Base-by-base conservation (phyloP, 2,329 filamentous ascomycete genomes). In the Neonectria ditissima region DNA sequence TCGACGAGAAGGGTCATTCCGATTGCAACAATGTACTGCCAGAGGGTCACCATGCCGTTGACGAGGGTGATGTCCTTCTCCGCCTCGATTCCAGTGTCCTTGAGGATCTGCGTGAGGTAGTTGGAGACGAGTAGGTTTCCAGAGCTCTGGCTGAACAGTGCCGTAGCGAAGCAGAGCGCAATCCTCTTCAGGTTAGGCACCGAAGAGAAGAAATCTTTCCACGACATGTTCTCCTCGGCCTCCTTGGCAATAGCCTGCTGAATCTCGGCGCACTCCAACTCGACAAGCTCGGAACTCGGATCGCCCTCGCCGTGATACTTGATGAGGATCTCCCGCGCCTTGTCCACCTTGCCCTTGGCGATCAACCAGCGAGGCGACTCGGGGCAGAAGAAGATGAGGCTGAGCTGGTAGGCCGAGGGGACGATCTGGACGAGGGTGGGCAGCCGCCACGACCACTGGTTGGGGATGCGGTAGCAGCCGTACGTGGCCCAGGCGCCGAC, bases 311-410 rank as follows among this genome's bases (percentile, higher is more conserved):
- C 83, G 56, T 87, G 84, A 43, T 84, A 85, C 59, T 84, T 84
- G 68, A 82, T 77, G 0, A 89, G 71, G 26, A 87, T 83, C 0
- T 77, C 76, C 16, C 78, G 81, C 0, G 87, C 87, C 68, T 87
- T 79, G 5, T 86, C 81, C 1, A 74, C 63, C 22, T 80, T 79
- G 32, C 86, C 85, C 64, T 85, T 80, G 37, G 82, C 81, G 45
- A 89, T 80, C 28, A 89, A 74, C 82, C 83, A 90, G 39, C 88
- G 81, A 1, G 88, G 88, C 0, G 83, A 87, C 65, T 91, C 89
- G 0, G 88, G 87, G 5, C 87, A 80, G 54, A 86, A 83, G 66
- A 78, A 80, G 54, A 84, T 75, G 56, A 83, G 80, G 10, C 75
- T 58, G 18, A 86, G 78, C 65, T 85, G 78, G 28, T 77, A 78